A percentile compares a stretch with the other conserved stretches of the same genome.
Evolutionary conservation across 2,329 filamentous ascomycete species (phyloP).

Genomic region (Fusarium anguioides): DNA sequence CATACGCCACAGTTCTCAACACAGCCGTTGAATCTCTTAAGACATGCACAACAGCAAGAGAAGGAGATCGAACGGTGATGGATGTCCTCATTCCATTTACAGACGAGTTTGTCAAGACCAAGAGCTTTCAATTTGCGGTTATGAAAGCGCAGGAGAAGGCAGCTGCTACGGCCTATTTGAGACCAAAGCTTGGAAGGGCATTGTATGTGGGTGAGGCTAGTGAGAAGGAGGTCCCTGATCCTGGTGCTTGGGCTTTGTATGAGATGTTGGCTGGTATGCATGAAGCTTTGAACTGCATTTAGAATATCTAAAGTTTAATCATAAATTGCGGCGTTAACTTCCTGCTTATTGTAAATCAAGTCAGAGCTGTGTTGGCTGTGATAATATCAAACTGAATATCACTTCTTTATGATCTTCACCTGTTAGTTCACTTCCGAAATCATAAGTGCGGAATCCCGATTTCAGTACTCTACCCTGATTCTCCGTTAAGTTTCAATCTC

Average conservation of each 20-base stretch:
- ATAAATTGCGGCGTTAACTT: too few species aligned
- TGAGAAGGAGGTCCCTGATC: constrained; percentile 69
- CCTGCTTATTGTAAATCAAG: too few species aligned
- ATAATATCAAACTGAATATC: too few species aligned
- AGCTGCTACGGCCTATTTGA: constrained; percentile 65
- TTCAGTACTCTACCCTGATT: too few species aligned
- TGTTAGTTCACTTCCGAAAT: too few species aligned
- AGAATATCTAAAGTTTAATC: too few species aligned
- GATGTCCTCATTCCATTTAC: constrained; percentile 67
- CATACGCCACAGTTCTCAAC: constrained; percentile 48
- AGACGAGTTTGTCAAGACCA: constrained; percentile 62
- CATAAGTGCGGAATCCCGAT: too few species aligned
- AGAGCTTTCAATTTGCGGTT: constrained; percentile 66
- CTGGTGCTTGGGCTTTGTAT: constrained; percentile 60
- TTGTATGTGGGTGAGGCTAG: constrained; percentile 71
- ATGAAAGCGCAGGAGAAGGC: constrained; percentile 67
- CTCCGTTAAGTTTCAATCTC: too few species aligned
- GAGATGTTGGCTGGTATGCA: neutral
- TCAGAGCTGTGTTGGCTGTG: too few species aligned
- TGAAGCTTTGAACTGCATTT: neutral
- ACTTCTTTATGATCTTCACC: too few species aligned
- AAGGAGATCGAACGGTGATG: constrained; percentile 68
- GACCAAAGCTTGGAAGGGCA: constrained; percentile 72
- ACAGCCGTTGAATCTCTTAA: constrained; percentile 59
- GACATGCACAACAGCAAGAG: constrained; percentile 65